Percentiles rank a stretch among this genome's conserved stretches.
Evolutionary conservation across 768 basidiomycete species (phyloP).

Genomic region (Mycena galericulata): DNA sequence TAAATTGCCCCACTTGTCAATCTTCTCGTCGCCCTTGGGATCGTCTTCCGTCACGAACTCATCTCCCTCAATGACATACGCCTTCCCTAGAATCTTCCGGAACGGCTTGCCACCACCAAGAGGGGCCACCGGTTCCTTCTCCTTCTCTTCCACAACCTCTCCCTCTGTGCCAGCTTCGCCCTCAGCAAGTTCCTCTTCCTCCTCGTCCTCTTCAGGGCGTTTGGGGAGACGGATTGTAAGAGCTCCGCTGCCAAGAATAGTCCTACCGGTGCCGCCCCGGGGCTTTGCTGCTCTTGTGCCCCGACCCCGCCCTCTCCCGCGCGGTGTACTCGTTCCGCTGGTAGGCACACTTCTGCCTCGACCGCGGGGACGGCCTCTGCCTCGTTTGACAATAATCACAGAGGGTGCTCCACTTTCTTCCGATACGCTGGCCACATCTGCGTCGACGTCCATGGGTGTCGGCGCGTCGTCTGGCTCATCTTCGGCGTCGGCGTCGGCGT

Average conservation of each 20-base stretch:
- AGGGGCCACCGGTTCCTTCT: conserved; percentile 56
- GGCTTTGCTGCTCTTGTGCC: conserved; percentile 30
- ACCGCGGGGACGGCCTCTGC: conserved; percentile 53
- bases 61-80: conserved; percentile 87
- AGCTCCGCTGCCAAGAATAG: conserved; percentile 33
- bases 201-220: conserved; percentile 48
- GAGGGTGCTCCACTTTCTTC: conserved; percentile 29
- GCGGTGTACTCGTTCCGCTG: conserved; percentile 31
- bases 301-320: conserved; percentile 45
- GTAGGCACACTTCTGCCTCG: conserved; percentile 45
- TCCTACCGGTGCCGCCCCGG: conserved; percentile 22
- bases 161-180: conserved; percentile 49
- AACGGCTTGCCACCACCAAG: conserved; percentile 75
- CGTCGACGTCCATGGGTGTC: conserved; percentile 42
- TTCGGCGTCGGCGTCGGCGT: conserved; percentile 52
- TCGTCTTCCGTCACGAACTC: conserved; percentile 89
- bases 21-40: conserved; percentile 90
- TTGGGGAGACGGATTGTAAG: conserved; percentile 37
- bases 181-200: conserved; percentile 50
- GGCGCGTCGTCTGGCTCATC: conserved; percentile 48
- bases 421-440: conserved; percentile 33
- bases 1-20: conserved; percentile 86
- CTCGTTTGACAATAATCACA: conserved; percentile 44
- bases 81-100: conserved; percentile 77
- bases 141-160: conserved; percentile 49